Evolutionary conservation across 345 rosid genomes (phyloP), one percentile per base, ranked within the genome.

Genomic region (Turritis glabra): DNA sequence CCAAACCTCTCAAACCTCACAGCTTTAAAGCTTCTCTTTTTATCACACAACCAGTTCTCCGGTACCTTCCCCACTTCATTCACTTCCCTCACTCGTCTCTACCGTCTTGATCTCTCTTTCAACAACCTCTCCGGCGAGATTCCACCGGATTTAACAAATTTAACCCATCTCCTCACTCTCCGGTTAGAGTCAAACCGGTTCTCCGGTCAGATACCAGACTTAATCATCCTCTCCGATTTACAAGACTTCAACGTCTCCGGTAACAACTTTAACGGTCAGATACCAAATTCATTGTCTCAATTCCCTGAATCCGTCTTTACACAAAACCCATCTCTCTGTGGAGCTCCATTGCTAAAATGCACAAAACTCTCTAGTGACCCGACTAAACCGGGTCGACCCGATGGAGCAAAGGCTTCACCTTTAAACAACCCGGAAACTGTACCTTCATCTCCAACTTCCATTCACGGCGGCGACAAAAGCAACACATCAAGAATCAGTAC

Each of bases 61-160:
- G 94, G 94, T 54, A 69, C 73, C n/a, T 83, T 93, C 41, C 98
- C 97, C 2, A 58, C 62, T 3, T 74, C 96, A 21, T 48, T 89
- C 0, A 65, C 30, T 52, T 81, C 84, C 9, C 87, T 91, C 26
- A 43, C 64, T 32, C 82, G 88, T 9, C 89, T 93, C 27, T 86
- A 84, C 84, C 96, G 97, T 12, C 83, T 93, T 56, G 96, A 91
- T 84, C 92, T 93, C 77, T 89, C 98, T 13, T 81, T 63, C 74
- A 93, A 93, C 80, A 86, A 81, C 80, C 80, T 93, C 67, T 84
- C 91, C 56, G 95, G 98, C n/a, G 71, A 75, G 76, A 57, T 93
- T 58, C 96, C 95, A 11, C 32, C 51, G 11, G 22, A 54, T 8
- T 11, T 90, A 51, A 84, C 81, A 73, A 83, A 46, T 17, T 84